These are phyloP conservation scores for Papiliotrema terrestris DNA, from an alignment of 1,284 basidiomycete genomes.

Conservation along the genomic window DNA sequence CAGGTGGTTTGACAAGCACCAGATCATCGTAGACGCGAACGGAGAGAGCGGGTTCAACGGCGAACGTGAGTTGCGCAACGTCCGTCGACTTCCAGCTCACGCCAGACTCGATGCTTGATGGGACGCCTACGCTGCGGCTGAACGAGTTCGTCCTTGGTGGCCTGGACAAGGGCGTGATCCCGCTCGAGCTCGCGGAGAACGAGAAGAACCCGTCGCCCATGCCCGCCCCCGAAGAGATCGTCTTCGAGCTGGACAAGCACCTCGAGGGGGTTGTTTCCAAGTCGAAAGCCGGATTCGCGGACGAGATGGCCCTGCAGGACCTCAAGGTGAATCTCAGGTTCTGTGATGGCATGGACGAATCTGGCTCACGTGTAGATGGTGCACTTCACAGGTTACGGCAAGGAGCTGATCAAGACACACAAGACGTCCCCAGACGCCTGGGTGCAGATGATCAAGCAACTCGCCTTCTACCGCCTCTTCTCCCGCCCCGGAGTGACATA, in stretches of 20 bases:
- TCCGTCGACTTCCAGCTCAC: not conserved
- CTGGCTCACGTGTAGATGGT: constrained; percentile 55
- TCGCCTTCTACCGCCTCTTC: constrained; percentile 87
- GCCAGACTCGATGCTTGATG: constrained; percentile 59
- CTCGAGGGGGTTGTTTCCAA: constrained; percentile 50
- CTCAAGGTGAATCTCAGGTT: constrained; percentile 67
- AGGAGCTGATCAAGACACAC: constrained; percentile 81
- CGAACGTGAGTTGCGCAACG: constrained; percentile 45
- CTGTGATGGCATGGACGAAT: not conserved
- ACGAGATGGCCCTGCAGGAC: constrained; percentile 74
- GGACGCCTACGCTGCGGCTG: constrained; percentile 88
- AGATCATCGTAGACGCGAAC: constrained; percentile 86
- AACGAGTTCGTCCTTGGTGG: constrained; percentile 90
- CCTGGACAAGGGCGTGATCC: constrained; percentile 72
- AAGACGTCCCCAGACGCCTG: constrained; percentile 90
- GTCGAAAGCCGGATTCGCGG: constrained; percentile 68
- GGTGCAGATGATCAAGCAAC: constrained; percentile 92
- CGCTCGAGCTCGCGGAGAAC: constrained; percentile 54
- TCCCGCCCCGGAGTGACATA: constrained; percentile 79
- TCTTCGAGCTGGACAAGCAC: constrained; percentile 65
- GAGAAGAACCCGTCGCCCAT: constrained; percentile 49
- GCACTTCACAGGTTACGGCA: constrained; percentile 90
- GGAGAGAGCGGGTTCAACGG: constrained; percentile 85
- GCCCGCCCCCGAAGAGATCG: constrained; percentile 63
- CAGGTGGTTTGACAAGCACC: constrained; percentile 97